These are phyloP conservation scores for Boletus semigastroideus DNA, from an alignment of 1,284 basidiomycete genomes.

Conservation along the genomic window DNA sequence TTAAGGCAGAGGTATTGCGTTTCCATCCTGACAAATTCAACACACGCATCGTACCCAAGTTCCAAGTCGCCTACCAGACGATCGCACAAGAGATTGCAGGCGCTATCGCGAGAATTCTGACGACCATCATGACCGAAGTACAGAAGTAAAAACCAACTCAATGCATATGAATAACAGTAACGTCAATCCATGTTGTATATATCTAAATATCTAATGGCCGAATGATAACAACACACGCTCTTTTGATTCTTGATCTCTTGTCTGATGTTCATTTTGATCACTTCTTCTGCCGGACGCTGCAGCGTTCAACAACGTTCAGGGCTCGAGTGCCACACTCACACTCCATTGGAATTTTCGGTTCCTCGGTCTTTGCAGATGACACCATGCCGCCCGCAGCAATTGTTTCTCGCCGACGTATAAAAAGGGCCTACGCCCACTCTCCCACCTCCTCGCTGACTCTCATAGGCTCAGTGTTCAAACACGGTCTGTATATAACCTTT, in stretches of 20 bases:
- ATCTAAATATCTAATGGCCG: not conserved
- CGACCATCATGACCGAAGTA: conserved; percentile 26
- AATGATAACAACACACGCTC: not conserved
- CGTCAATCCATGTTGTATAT: not conserved
- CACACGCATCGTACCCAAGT: conserved; percentile 40
- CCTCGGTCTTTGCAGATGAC: no score
- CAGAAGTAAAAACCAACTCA: not conserved
- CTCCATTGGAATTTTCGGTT: no score
- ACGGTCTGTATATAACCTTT: no score
- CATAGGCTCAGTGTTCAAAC: no score
- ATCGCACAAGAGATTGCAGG: conserved; percentile 46
- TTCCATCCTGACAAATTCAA: conserved; percentile 59
- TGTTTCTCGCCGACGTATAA: no score
- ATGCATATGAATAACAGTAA: not conserved
- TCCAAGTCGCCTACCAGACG: conserved; percentile 42
- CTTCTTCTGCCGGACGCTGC: no score
- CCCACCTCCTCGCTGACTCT: no score
- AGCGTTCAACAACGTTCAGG: no score
- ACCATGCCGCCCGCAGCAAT: no score
- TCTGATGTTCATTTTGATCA: no score
- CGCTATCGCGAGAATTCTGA: conserved; percentile 46
- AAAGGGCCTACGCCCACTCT: no score
- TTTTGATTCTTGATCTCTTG: not conserved
- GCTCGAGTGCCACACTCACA: no score
- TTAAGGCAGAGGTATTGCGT: conserved; percentile 46